phyloP scores from a whole-genome alignment of 176 grass and related monocot genomes.

The Ananas comosus region DNA sequence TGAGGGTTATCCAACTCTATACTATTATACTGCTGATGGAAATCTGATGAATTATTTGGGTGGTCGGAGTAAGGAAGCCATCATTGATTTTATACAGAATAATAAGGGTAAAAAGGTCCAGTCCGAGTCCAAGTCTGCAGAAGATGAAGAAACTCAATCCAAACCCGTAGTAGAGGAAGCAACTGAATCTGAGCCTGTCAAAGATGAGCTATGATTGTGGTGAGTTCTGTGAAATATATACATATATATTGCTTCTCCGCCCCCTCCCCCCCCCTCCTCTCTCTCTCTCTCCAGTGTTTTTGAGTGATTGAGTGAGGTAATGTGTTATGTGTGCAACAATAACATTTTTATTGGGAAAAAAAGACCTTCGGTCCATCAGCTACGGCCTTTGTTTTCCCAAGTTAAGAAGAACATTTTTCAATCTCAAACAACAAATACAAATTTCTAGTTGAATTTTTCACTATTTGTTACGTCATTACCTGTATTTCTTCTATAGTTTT shows the following conservation, averaged over 20 bases:
- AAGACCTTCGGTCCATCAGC: too few relatives aligned
- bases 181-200: constrained; percentile 15
- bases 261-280: too few relatives aligned
- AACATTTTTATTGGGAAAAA: too few relatives aligned
- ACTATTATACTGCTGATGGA: constrained; percentile 54
- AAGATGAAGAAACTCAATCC: constrained; percentile 13
- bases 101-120: constrained; percentile 31
- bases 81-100: constrained; percentile 59
- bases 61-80: constrained; percentile 30
- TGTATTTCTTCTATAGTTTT: too few relatives aligned
- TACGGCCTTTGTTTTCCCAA: too few relatives aligned
- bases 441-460: too few relatives aligned
- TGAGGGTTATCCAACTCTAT: constrained; percentile 53
- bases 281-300: not conserved
- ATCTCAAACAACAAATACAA: too few relatives aligned
- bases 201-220: constrained; percentile 73
- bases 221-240: constrained; percentile 5
- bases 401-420: too few relatives aligned
- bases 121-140: not conserved
- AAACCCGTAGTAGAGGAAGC: constrained; percentile 18
- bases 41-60: constrained; percentile 40
- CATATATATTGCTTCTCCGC: not conserved
- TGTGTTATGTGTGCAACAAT: too few relatives aligned
- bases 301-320: too few relatives aligned
- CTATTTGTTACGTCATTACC: too few relatives aligned